Evolutionary conservation across 306 rosid genomes (phyloP), one percentile per base, ranked within the genome.

Genomic region (Pueraria montana): DNA sequence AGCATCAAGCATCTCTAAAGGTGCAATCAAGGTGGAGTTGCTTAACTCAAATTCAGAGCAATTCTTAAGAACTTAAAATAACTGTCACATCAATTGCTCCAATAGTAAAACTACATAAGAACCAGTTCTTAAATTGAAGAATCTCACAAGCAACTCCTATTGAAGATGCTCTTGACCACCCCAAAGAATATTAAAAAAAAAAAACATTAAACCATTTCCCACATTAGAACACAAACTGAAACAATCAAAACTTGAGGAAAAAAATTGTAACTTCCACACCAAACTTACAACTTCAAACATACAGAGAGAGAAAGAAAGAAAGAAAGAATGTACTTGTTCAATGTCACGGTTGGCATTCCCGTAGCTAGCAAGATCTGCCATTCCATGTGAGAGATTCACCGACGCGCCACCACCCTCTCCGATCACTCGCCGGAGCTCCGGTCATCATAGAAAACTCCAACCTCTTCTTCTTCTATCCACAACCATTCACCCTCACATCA

Each of bases 361-460:
- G 88, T 81, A 89, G 95, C 89, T 90, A 89, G 76, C 96, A 94
- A 92, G 99, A 96, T 94, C 98, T 92, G 97, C 97, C 98, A 96
- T 94, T 94, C 98, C 96, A 96, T 89, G 97, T 86, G 92, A 88
- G 84, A 82, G 83, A 89, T 76, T 90, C 78, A 82, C 91, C 89
- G 72, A 88, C 89, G 85, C 89, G 78, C 92, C 99, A 88, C 98
- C 99, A 87, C 95, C 98, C 93, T 89, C 87, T 92, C 89, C 87
- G 92, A 92, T 94, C 97, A 73, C 89, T 87, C 50, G 83, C 78
- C 81, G 89, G 96, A 88, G 94, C 91, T 81, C 98, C 94, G 96
- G 88, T 94, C 98, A 91, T 96, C 93, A 89, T 96, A 91, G 80
- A 88, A 85, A 85, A 79, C 89, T 87, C 55, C 91, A 83, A 79